Base-by-base conservation (phyloP, 495 filamentous ascomycete genomes). In the Poronia punctata region DNA sequence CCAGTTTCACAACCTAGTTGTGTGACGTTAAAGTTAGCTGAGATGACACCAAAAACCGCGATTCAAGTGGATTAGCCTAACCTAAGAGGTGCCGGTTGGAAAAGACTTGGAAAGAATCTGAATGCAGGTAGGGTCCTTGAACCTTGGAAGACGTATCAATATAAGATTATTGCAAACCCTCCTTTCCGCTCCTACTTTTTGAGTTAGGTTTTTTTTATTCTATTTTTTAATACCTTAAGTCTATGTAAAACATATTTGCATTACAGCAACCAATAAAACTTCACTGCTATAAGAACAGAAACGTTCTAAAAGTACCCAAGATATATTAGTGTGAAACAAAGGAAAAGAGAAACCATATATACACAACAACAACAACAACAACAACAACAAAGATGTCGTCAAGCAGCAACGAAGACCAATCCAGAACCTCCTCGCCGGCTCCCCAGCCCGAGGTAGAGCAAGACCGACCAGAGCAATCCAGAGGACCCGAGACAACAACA, bases 11-110 rank as follows among this genome's bases (percentile, higher is more conserved):
- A n/a, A n/a, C n/a, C n/a, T n/a, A n/a, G n/a, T n/a, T n/a, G n/a
- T 31, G 41, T 44, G 41, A 44, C 41, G 41, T 44, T 35, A 31
- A 27, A 15, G 40, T 5, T 9, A 24, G 7, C 28, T 31, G 30
- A 28, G 34, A 43, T 35, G 40, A 35, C 31, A 26, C 21, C 23
- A 29, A 19, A 21, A 24, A 18, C 21, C 9, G 23, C 21, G 22
- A 17, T 3, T 6, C 6, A 23, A 1, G 15, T 30, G 29, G 18
- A n/a, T n/a, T n/a, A n/a, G n/a, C n/a, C n/a, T n/a, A n/a, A n/a
- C n/a, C n/a, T n/a, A n/a, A n/a, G n/a, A n/a, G n/a, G n/a, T n/a
- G n/a, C n/a, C n/a, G n/a, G n/a, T n/a, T n/a, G n/a, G n/a, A n/a
- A n/a, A n/a, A n/a, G n/a, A n/a, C n/a, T n/a, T 24, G 38, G 27